These are phyloP conservation scores for Solanum hybrid DNA, from an alignment of 305 asterid species.

Conservation along the genomic window DNA sequence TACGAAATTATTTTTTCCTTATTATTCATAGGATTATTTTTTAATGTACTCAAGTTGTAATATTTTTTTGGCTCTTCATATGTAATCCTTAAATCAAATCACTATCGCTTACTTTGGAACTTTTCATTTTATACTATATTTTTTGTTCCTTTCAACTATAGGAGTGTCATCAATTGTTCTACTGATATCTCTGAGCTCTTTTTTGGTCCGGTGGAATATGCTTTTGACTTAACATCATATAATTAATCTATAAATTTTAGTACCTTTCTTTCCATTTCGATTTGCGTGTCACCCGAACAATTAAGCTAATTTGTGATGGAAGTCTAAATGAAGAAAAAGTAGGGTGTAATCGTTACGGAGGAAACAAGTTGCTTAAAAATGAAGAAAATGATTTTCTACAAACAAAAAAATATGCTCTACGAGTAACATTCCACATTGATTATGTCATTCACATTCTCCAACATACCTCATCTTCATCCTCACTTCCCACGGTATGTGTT, in stretches of 20 bases:
- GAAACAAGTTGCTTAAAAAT: too few species aligned
- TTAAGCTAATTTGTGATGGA: too few species aligned
- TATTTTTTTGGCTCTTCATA: neutral
- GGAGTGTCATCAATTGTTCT: too few species aligned
- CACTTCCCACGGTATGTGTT: too few species aligned
- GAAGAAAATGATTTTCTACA: fast-evolving
- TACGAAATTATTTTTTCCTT: too few species aligned
- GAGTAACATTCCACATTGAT: fast-evolving
- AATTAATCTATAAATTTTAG: too few species aligned
- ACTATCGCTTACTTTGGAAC: neutral
- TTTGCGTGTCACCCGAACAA: too few species aligned
- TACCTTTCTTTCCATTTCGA: too few species aligned
- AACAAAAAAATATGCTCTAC: fast-evolving
- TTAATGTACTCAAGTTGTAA: neutral
- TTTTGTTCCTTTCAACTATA: neutral
- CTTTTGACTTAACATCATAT: too few species aligned
- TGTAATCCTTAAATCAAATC: neutral
- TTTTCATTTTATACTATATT: neutral
- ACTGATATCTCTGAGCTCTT: neutral
- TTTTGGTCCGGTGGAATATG: neutral
- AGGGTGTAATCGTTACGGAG: too few species aligned
- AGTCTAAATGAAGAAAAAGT: too few species aligned
- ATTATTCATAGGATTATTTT: neutral
- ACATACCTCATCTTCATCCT: too few species aligned
- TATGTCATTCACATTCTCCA: fast-evolving